Percentiles rank a stretch among this genome's conserved stretches.
These are phyloP conservation scores for Bauhinia variegata DNA, from an alignment of 306 rosid species.

Conservation along the genomic window DNA sequence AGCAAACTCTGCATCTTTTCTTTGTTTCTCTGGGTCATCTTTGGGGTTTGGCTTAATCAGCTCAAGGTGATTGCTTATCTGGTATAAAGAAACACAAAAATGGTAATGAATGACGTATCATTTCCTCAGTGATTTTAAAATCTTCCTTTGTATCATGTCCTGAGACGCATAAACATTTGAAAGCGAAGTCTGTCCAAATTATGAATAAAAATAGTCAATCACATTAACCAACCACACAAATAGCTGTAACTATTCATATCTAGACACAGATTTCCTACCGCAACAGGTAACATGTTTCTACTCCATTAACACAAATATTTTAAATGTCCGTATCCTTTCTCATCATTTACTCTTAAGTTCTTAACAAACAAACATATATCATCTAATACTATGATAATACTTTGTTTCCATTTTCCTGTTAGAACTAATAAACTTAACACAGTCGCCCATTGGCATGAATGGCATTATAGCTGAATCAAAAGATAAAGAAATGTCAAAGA, in stretches of 20 bases:
- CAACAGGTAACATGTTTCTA: neutral
- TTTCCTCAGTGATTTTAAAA: neutral
- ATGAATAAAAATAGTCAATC: slow-evolving; percentile 10
- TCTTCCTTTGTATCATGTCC: slow-evolving; percentile 15
- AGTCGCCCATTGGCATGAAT: slow-evolving; percentile 19
- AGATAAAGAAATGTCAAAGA: slow-evolving; percentile 25
- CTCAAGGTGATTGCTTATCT: slow-evolving; percentile 96
- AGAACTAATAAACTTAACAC: slow-evolving; percentile 8
- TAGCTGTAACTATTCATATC: neutral
- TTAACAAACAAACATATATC: slow-evolving; percentile 14
- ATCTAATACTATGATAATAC: neutral
- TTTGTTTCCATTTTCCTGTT: slow-evolving; percentile 13
- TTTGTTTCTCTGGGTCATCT: slow-evolving; percentile 82
- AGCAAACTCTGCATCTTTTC: slow-evolving; percentile 85
- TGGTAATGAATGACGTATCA: slow-evolving; percentile 7
- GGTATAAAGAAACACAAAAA: slow-evolving; percentile 31
- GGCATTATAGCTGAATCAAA: slow-evolving; percentile 20
- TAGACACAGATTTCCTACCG: no score
- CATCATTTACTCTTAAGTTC: slow-evolving; percentile 3
- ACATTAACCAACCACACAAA: neutral
- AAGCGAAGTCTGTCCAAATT: neutral
- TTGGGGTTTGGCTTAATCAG: slow-evolving; percentile 85
- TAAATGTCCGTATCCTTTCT: slow-evolving; percentile 14
- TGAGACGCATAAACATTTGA: neutral
- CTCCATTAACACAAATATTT: neutral